phyloP scores from a whole-genome alignment of 176 grass and related monocot species.

The Microstegium vimineum region DNA sequence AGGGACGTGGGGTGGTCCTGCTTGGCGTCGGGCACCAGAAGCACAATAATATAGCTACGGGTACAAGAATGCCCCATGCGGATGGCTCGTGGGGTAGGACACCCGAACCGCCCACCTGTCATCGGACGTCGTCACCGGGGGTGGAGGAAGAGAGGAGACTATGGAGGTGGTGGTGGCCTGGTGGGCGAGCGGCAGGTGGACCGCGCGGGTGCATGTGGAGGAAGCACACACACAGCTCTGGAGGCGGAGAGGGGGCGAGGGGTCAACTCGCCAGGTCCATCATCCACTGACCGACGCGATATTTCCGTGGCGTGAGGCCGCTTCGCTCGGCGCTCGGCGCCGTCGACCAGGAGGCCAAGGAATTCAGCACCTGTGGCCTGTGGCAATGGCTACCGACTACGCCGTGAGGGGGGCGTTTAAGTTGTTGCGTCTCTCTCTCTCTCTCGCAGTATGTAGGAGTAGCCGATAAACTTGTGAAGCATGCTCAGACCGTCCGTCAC shows the following conservation, averaged over 20 bases:
- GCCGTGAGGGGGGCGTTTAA: too few species aligned
- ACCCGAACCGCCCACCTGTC: rapidly evolving
- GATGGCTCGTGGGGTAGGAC: neutral
- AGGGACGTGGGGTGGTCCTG: conserved; percentile 28
- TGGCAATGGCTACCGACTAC: too few species aligned
- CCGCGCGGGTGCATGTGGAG: too few species aligned
- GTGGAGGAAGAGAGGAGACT: too few species aligned
- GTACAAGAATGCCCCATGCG: too few species aligned
- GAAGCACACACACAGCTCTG: too few species aligned
- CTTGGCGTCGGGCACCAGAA: neutral
- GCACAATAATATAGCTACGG: neutral
- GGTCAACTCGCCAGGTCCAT: neutral
- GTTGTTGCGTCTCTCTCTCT: too few species aligned
- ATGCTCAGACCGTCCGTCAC: too few species aligned
- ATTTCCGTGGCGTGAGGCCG: conserved; percentile 7
- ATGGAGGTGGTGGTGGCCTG: too few species aligned
- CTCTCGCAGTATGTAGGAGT: too few species aligned
- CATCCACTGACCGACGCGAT: neutral
- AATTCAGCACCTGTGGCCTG: neutral
- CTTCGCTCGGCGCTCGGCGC: neutral
- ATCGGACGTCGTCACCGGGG: too few species aligned
- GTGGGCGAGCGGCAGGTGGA: conserved; percentile 11
- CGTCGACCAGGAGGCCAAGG: neutral
- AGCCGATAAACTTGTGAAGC: neutral
- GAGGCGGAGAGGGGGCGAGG: neutral